phyloP scores from a whole-genome alignment of 495 filamentous ascomycete genomes.

The Aspergillus sclerotiicarbonarius region DNA sequence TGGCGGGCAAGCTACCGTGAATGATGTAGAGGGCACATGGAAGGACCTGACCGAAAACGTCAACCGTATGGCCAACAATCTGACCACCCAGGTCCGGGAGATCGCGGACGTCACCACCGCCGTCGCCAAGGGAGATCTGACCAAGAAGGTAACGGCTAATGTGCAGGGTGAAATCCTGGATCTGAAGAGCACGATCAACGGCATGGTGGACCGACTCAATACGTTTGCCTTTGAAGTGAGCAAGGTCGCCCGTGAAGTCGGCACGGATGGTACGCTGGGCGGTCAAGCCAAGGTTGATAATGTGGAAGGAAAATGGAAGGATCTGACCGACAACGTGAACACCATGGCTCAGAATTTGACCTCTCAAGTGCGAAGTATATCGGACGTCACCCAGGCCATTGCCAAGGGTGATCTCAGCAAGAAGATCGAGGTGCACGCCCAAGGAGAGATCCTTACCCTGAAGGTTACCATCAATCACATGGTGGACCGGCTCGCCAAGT shows the following conservation, averaged over 20 bases:
- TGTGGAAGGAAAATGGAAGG: constrained; percentile 99
- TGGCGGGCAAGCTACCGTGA: constrained; percentile 93
- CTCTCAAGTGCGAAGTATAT: constrained; percentile 92
- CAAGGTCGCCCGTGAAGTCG: constrained; percentile 97
- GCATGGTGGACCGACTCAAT: constrained; percentile 96
- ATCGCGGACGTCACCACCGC: constrained; percentile 98
- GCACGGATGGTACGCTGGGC: constrained; percentile 92
- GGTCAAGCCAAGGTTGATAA: constrained; percentile 96
- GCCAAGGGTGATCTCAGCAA: constrained; percentile 91
- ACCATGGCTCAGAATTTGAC: constrained; percentile 96
- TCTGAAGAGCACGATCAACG: constrained; percentile 97
- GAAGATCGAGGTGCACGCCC: constrained; percentile 93
- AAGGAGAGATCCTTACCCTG: constrained; percentile 89
- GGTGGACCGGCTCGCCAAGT: constrained; percentile 93
- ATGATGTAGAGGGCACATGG: constrained; percentile 98
- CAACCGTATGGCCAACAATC: constrained; percentile 98
- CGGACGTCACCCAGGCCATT: constrained; percentile 95
- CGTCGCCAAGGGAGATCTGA: constrained; percentile 91
- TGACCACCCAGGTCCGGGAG: constrained; percentile 97
- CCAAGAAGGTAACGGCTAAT: constrained; percentile 93
- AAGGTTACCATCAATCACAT: constrained; percentile 99
- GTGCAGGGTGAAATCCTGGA: constrained; percentile 94
- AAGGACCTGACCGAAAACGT: constrained; percentile 96
- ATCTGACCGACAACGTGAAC: constrained; percentile 86
- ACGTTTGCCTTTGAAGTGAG: constrained; percentile 98